phyloP scores from a whole-genome alignment of 306 rosid genomes.

The Glycyrrhiza uralensis region DNA sequence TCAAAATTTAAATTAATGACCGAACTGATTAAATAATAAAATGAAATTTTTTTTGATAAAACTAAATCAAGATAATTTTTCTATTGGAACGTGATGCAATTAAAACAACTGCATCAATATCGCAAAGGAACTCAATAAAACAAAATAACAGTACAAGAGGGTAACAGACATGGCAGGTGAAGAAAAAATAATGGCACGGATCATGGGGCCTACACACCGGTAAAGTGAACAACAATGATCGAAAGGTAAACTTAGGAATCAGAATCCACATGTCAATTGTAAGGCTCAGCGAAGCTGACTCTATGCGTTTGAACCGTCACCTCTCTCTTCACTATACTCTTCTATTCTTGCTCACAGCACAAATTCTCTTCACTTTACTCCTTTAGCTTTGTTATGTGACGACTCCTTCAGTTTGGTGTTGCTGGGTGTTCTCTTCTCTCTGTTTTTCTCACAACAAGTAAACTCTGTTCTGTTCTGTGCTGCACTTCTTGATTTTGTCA shows the following conservation, averaged over 20 bases:
- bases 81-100: too few species aligned
- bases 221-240: conserved; percentile 16
- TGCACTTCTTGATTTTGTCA: conserved; percentile 2
- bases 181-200: not conserved
- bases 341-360: not conserved
- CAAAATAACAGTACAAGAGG: not conserved
- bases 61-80: too few species aligned
- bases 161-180: not conserved
- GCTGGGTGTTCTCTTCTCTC: conserved; percentile 15
- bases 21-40: too few species aligned
- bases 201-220: conserved; percentile 22
- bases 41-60: too few species aligned
- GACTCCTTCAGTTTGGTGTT: conserved; percentile 19
- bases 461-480: conserved; percentile 33
- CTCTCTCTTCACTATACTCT: not conserved
- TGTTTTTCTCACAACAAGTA: conserved; percentile 29
- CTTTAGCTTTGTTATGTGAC: conserved; percentile 21
- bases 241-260: not conserved
- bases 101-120: too few species aligned
- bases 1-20: too few species aligned
- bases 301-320: not conserved
- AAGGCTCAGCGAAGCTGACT: conserved; percentile 19
- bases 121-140: too few species aligned
- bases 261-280: conserved; percentile 30
- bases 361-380: not conserved